Base-by-base conservation (phyloP, 441 rosid genomes). In the Codiaeum variegatum region DNA sequence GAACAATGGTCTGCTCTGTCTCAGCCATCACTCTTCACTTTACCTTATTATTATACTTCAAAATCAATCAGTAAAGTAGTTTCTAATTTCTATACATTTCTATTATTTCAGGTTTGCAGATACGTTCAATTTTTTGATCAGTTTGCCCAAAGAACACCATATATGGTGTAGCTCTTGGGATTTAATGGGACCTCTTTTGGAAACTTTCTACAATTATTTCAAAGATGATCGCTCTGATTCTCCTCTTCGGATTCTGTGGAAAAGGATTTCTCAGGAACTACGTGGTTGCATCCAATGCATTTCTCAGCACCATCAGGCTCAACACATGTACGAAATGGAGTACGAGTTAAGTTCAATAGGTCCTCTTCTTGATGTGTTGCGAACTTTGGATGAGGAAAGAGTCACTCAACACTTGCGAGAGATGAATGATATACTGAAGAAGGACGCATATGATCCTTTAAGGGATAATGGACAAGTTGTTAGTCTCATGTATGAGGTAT, bases 401-500 rank as follows among this genome's bases (percentile, higher is more conserved):
- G 84, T 96, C 78, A 86, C 91, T 76, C 83, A 23, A 19, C 93
- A 90, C 71, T 84, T 96, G 87, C 89, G 78, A 74, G 92, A 87
- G 80, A 82, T 93, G 21, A 93, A 96, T 73, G 78, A 70, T 55
- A 90, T 82, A 75, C 67, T 96, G 56, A 86, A 77, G 58, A 76
- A 58, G 70, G 76, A 86, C 58, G 83, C 85, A 51, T 93, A 90
- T 82, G 90, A 90, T 84, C 98, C 91, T 21, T 78, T 77, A 58
- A 81, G 73, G 74, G 94, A 90, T 82, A 86, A 91, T 83, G 86
- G 83, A 28, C 82, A 86, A 82, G 97, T 96, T 71, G 88, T 96
- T 76, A 83, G 85, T 74, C 88, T 93, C 75, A 93, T 93, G 98
- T 96, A 96, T 49, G 99, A 96, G 98, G 99, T 96, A 84, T 66